Evolutionary conservation across 1,139 yeast genomes (phyloP), one percentile per base, ranked within the genome.

Genomic region (Diutina neorugosa): DNA sequence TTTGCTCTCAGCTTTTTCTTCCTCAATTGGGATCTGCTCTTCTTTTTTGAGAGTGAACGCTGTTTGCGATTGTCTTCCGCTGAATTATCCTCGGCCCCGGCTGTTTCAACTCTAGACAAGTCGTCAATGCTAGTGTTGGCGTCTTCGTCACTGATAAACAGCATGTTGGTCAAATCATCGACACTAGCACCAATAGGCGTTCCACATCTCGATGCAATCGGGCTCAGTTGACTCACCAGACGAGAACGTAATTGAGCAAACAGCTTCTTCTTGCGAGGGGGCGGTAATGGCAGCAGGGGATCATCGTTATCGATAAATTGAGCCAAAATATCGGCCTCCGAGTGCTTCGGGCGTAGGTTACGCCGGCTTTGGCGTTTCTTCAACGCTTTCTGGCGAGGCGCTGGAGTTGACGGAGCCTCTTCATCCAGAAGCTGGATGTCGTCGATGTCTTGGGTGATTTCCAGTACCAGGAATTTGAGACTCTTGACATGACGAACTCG

Each of bases 1-100:
- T 46, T 46, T 19, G 50, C 50, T 18, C 50, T n/a, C 50, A 46
- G 50, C 31, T 34, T 34, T 14, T 46, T 46, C 27, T 46, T 46
- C n/a, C 50, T 20, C 21, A 46, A 46, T 27, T 46, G 50, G 7
- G 40, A 27, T 34, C 50, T 37, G 14, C 50, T 46, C 21, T 46
- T 46, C 27, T 46, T 46, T 16, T 46, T 46, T 14, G 50, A 46
- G 16, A 46, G 23, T 9, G 48, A 20, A 7, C 25, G 23, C n/a
- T 23, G 23, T 16, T 44, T 44, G 19, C 25, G 31, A n/a, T 44
- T 25, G 5, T 31, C 37, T 31, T 31, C 37, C n/a, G 37, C 2
- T 31, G 37, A 11, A 14, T 4, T 1, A 4, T 44, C 34, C 16
- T 3, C 34, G 9, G 3, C 19, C 14, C 14, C 11, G 1, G 6